A percentile compares a stretch with the other conserved stretches of the same genome.
Evolutionary conservation across 352 stramenopile genomes (phyloP).

Genomic region (Phytophthora constricta): DNA sequence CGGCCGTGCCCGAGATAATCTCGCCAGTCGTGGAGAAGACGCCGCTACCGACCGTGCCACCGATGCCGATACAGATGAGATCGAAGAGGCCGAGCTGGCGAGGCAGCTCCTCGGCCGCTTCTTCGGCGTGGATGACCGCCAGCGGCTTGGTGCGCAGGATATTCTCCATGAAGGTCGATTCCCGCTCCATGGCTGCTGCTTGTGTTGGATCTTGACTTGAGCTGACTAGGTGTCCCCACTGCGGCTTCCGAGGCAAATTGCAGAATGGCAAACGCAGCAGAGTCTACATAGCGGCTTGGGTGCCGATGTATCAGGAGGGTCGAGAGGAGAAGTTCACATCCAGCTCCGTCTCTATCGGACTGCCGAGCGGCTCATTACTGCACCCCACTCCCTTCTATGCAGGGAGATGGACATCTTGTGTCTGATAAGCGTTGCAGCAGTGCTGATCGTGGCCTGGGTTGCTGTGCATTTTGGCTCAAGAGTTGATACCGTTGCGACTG

Average conservation of each 20-base stretch:
- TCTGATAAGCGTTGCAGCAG: too few species aligned
- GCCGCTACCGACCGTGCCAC: conserved; percentile 90
- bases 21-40: conserved; percentile 89
- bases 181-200: conserved; percentile 29
- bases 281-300: not conserved
- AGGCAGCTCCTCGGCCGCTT: conserved; percentile 67
- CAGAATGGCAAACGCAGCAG: conserved; percentile 15
- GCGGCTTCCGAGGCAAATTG: conserved; percentile 26
- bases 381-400: not conserved
- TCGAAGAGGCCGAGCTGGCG: conserved; percentile 88
- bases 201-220: conserved; percentile 2
- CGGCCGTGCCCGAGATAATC: conserved; percentile 81
- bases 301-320: not conserved
- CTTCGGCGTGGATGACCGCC: conserved; percentile 76
- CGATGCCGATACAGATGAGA: conserved; percentile 92
- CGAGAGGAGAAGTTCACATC: not conserved
- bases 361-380: not conserved
- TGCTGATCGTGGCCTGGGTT: too few species aligned
- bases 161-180: conserved; percentile 54
- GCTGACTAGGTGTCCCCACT: conserved; percentile 11
- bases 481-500: too few species aligned
- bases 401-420: not conserved
- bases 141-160: conserved; percentile 81
- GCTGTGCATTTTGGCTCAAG: too few species aligned
- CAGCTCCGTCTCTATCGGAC: not conserved